These are phyloP conservation scores for Herpomyces periplanetae DNA, from an alignment of 2,329 filamentous ascomycete genomes.

Conservation along the genomic window DNA sequence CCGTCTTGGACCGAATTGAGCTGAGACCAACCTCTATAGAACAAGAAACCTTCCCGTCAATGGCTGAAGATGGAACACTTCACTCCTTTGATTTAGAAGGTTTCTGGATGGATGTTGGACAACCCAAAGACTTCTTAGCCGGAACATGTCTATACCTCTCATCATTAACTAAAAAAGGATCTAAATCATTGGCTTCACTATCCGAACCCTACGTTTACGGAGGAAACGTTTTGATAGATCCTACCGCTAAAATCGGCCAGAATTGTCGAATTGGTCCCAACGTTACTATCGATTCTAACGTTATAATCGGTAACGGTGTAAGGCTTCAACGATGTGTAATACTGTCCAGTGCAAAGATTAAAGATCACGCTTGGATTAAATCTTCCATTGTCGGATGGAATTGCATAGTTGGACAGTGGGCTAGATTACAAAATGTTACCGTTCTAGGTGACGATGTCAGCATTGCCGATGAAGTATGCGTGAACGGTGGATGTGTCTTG, in stretches of 20 bases:
- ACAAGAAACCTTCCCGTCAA: constrained; percentile 89
- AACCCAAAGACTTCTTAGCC: constrained; percentile 89
- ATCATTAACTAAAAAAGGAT: constrained; percentile 55
- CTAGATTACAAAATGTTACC: constrained; percentile 83
- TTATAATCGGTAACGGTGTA: constrained; percentile 70
- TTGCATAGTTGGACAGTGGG: constrained; percentile 78
- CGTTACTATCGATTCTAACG: constrained; percentile 70
- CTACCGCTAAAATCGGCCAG: constrained; percentile 76
- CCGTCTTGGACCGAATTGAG: constrained; percentile 60
- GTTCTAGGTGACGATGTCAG: constrained; percentile 90
- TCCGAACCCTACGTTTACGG: constrained; percentile 48
- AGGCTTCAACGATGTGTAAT: constrained; percentile 72
- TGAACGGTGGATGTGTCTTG: constrained; percentile 76
- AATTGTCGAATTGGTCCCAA: constrained; percentile 95
- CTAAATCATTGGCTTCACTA: constrained; percentile 35
- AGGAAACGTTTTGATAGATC: constrained; percentile 81
- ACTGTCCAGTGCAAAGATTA: constrained; percentile 58
- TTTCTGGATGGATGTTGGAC: constrained; percentile 98
- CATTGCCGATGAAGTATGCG: constrained; percentile 90
- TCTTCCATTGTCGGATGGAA: constrained; percentile 96
- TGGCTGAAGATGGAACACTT: constrained; percentile 52
- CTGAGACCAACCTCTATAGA: constrained; percentile 87
- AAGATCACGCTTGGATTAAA: constrained; percentile 97
- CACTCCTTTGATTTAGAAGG: constrained; percentile 89
- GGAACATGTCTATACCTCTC: constrained; percentile 88